phyloP scores from a whole-genome alignment of 371 early-diverging fungal species.

The Batkoa obscura region DNA sequence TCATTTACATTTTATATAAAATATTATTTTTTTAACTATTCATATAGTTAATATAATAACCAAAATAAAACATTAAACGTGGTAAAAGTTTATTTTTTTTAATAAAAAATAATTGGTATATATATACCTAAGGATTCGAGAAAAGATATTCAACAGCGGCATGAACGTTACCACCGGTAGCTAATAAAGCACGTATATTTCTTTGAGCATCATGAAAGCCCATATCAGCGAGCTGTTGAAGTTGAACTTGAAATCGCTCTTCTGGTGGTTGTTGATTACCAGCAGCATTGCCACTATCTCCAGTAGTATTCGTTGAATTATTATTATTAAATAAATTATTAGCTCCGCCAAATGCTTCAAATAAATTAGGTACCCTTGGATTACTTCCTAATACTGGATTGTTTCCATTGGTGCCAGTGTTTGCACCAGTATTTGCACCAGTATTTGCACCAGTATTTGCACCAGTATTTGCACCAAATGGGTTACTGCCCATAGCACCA shows the following conservation, averaged over 20 bases:
- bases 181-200: conserved; percentile 73
- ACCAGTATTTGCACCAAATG: conserved; percentile 16
- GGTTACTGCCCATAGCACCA: conserved; percentile 15
- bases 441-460: conserved; percentile 9
- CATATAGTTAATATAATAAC: too few relatives aligned
- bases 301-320: too few relatives aligned
- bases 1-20: too few relatives aligned
- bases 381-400: conserved; percentile 3
- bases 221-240: conserved; percentile 91
- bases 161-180: conserved; percentile 78
- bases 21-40: too few relatives aligned
- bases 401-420: too few relatives aligned
- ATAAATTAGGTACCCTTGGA: too few relatives aligned
- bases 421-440: conserved; percentile 5
- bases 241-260: conserved; percentile 73
- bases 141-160: conserved; percentile 82
- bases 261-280: conserved; percentile 51
- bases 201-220: conserved; percentile 80
- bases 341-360: conserved; percentile 3
- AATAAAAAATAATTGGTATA: background rate
- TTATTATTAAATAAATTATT: too few relatives aligned
- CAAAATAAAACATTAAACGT: too few relatives aligned
- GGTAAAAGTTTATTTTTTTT: too few relatives aligned
- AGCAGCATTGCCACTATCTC: conserved; percentile 17
- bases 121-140: conserved; percentile 9